These are phyloP conservation scores for Bipolaris cookei DNA, from an alignment of 2,329 filamentous ascomycete genomes.

Conservation along the genomic window DNA sequence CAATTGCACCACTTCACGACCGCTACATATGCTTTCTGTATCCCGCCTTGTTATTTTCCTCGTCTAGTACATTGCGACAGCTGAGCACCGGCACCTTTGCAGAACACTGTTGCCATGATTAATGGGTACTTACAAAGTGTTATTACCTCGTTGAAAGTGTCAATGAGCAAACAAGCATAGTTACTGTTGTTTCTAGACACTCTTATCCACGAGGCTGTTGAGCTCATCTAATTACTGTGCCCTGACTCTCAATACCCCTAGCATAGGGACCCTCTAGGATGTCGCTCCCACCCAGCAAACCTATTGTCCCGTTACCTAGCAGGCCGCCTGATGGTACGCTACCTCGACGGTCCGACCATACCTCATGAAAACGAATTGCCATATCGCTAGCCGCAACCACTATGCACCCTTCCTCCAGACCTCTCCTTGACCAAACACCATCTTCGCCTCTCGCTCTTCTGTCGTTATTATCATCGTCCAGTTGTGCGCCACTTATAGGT, in stretches of 20 bases:
- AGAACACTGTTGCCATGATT: not conserved
- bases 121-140: no score
- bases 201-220: not conserved
- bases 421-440: slow-evolving; percentile 62
- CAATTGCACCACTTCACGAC: slow-evolving; percentile 47
- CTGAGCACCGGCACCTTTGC: not conserved
- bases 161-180: not conserved
- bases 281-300: slow-evolving; percentile 76
- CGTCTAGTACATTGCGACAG: not conserved
- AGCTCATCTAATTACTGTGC: slow-evolving; percentile 47
- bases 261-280: slow-evolving; percentile 74
- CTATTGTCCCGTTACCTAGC: slow-evolving; percentile 33
- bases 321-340: slow-evolving; percentile 61
- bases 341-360: slow-evolving; percentile 71
- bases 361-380: slow-evolving; percentile 92
- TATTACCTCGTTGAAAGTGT: not conserved
- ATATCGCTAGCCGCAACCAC: slow-evolving; percentile 91
- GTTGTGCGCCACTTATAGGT: slow-evolving; percentile 47
- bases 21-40: not conserved
- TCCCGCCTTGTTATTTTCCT: not conserved
- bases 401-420: slow-evolving; percentile 77
- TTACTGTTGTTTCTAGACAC: not conserved
- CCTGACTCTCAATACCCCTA: slow-evolving; percentile 79
- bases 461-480: slow-evolving; percentile 9
- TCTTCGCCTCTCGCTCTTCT: slow-evolving; percentile 55